Evolutionary conservation across 306 rosid species (phyloP), one percentile per base, ranked within the genome.

Genomic region (Cicer judaicum): DNA sequence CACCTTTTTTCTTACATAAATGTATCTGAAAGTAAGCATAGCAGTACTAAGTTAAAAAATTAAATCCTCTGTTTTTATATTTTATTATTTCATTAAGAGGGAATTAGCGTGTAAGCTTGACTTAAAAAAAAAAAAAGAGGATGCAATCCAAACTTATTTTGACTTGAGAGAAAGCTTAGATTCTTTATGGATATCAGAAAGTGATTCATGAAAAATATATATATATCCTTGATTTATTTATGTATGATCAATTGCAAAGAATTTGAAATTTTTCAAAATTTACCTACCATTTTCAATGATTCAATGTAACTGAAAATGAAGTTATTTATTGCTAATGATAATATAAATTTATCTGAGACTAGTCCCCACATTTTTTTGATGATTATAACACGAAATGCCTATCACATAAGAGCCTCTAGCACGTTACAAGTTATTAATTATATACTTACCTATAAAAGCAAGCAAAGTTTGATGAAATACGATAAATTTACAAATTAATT

Each of bases 271-370:
- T 71, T 73, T 72, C 52, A 46, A 81, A 72, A 72, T 72, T 16
- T 81, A 78, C 75, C 76, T 67, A 72, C 70, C 69, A 42, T 53
- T 64, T 46, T 48, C 74, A 47, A 76, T 71, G 64, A 70, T 71
- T 56, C 70, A 76, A 75, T 53, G 46, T 39, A 73, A 52, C 46
- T 60, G 66, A 78, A 72, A 64, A 60, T 43, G 64, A 68, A 73
- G 36, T 11, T 9, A 41, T 42, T 46, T 24, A 36, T 6, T 40
- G 5, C 6, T 7, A 8, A 53, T 42, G 10, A 24, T 60, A 42
- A 53, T 21, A 65, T 56, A 75, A 62, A 8, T 12, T 41, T 53
- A 7, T 29, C 7, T 15, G 21, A 47, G 57, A 14, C 15, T 56
- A 68, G 64, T 50, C 50, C 60, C 74, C 40, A 55, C 42, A 67